Base-by-base conservation (phyloP, 225 moss, liverwort and hornwort genomes). In the Climacium dendroides region DNA sequence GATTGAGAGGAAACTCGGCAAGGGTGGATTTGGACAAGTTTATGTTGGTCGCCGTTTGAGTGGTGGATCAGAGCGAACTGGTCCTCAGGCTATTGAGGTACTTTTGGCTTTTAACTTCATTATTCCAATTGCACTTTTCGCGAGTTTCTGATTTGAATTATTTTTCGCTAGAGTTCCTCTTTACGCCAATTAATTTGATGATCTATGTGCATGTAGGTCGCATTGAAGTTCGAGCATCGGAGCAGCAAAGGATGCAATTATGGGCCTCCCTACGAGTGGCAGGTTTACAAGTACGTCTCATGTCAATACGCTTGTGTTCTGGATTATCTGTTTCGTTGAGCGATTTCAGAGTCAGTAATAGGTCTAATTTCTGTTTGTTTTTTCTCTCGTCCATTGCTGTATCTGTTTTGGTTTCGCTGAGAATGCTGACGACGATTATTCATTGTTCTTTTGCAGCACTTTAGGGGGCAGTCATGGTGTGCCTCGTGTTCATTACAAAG, bases 241-340 rank as follows among this genome's bases (percentile, higher is more conserved):
- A 99, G 96, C 94, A 99, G 98, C 90, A 99, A 99, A 83, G 98
- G 98, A 48, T 99, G 98, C 83, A 99, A 99, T 92, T 99, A 99
- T 69, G 98, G 98, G 11, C 98, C 98, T 83, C 98, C 98, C 50
- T 99, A 99, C 79, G 98, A 99, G 87, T 99, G 98, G 98, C 98
- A 99, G 93, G 98, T 99, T 67, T 99, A 99, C 89, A 97, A 93
- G 98, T 99, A 89, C 77, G 98, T 90, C 30, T 37, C 6, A 37
- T 70, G 81, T 34, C 50, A 13, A 7, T 7, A 28, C 6, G 52
- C 8, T 60, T 26, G 13, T 48, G 13, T 9, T 47, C 5, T 30
- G 20, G 18, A 37, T 61, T 4, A 5, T 8, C 0, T 24, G n/a
- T 15, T 24, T 57, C 9, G 3, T 29, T 47, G 19, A 65, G 4